Base-by-base conservation (phyloP, 371 early-diverging fungal species). In the Mortierella sp. region DNA sequence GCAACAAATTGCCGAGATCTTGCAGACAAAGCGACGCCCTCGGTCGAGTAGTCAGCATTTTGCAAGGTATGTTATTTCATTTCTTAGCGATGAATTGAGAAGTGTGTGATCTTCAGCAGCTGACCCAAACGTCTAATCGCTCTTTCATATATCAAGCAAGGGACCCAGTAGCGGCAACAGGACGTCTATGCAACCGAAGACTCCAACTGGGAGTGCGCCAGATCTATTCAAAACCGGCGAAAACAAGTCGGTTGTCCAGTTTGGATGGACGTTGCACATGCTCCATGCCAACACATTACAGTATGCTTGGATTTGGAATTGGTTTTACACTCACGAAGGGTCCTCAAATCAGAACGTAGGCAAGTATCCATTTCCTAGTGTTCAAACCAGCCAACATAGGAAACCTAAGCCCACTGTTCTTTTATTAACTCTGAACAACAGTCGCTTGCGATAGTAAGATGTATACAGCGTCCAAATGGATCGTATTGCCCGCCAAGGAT, bases 231-330 rank as follows among this genome's bases (percentile, higher is more conserved):
- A 63, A 41, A 63, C 55, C 5, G 31, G 13, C 10, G 59, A 55
- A 0, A 61, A 50, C 43, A 66, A 62, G 41, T 31, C 58, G 5
- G 62, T 54, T 0, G 69, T 74, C 2, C 76, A 74, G 26, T 74
- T 69, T 51, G 76, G 76, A 49, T 74, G 76, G 76, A 74, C 76
- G 16, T 26, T 74, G 14, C 69, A 69, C 31, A 24, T 74, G 49
- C 61, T 61, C 7, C 76, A 74, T 26, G 69, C 66, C 14, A 74
- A 74, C 38, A 74, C 69, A 5, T 42, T 61, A 42, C 76, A 74
- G 34, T 74, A 65, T 43, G 76, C 76, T 16, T 74, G 76, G 76
- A 74, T 74, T 12, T 74, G 76, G 76, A 49, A 47, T 3, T 69
- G 76, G 76, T 26, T 62, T 2, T 59, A 64, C 28, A 16, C n/a